A percentile compares a stretch with the other conserved stretches of the same genome.
Evolutionary conservation across 2,329 filamentous ascomycete species (phyloP).

Genomic region (Dryadomyces quercus-mongolicae): DNA sequence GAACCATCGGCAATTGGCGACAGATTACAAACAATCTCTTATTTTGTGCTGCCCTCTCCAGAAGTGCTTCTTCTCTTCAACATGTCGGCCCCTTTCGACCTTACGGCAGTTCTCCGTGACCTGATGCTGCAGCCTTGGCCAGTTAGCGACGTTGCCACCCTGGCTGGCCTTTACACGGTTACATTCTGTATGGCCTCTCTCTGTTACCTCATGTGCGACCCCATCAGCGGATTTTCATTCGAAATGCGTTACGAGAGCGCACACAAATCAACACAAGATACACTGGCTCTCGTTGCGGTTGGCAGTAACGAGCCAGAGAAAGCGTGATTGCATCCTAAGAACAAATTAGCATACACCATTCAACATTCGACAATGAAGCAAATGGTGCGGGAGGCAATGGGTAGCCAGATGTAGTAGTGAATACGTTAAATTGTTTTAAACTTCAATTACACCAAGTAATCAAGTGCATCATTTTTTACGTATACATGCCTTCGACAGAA

Average conservation of each 20-base stretch:
- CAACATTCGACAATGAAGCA: too few species aligned
- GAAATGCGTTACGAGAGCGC: background rate
- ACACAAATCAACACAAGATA: background rate
- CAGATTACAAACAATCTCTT: background rate
- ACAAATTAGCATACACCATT: too few species aligned
- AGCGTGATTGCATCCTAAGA: too few species aligned
- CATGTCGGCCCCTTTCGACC: background rate
- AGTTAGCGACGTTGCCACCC: background rate
- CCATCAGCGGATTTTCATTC: background rate
- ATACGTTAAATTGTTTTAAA: too few species aligned
- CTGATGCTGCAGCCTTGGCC: background rate
- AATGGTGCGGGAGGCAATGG: too few species aligned
- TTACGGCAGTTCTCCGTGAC: background rate
- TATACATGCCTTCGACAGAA: too few species aligned
- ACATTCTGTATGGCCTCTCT: background rate
- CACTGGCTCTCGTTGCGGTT: background rate
- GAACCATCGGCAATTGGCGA: background rate
- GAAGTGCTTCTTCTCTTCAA: background rate
- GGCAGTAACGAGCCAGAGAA: background rate
- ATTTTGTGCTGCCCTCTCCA: background rate
- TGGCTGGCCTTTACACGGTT: background rate
- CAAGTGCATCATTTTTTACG: too few species aligned
- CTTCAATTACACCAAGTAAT: too few species aligned
- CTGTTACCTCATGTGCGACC: constrained; percentile 1
- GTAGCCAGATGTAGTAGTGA: too few species aligned